Base-by-base conservation (phyloP, 352 stramenopile species). In the Globisporangium paddicum region DNA sequence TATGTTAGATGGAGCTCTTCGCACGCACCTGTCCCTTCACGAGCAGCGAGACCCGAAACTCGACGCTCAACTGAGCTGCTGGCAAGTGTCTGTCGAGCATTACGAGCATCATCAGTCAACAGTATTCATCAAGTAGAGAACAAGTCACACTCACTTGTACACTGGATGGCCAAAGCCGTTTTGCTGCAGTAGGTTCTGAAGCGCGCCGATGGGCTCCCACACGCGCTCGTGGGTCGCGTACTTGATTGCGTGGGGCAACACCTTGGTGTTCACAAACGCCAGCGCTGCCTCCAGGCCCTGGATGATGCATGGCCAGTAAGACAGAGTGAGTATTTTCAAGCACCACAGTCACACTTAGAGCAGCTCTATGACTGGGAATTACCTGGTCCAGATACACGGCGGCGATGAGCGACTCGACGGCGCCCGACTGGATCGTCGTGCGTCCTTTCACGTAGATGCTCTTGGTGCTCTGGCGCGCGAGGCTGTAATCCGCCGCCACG, bases 351-450 rank as follows among this genome's bases (percentile, higher is more conserved):
- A 21, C 38, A 44, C 16, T 21, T 7, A 6, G 14, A 44, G 38
- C 16, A 44, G 16, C 58, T 45, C 7, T 25, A 58, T 19, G 49
- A 34, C 21, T 57, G 9, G 50, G 28, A 32, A 61, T 3, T 16
- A 83, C 73, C 72, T 91, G 77, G 40, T 93, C 82, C 23, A 93
- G 44, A 60, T 93, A 93, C 18, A 93, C 68, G 0, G 80, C 82
- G 1, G 77, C 82, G 71, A 93, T 90, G 23, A 93, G 63, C n/a
- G 82, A 69, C 50, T 95, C 82, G 16, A 95, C 63, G 1, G 81
- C 82, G 10, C 83, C 84, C 0, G 85, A 80, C 38, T 90, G 76
- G 64, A 95, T 89, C 0, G 85, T 95, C 26, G 63, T 67, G 10
- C 79, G 68, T 16, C 77, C 79, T 69, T 87, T 85, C n/a, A 66